Percentiles rank a stretch among this genome's conserved stretches.
These are phyloP conservation scores for Scleroderma bovista DNA, from an alignment of 768 basidiomycete genomes.

Conservation along the genomic window DNA sequence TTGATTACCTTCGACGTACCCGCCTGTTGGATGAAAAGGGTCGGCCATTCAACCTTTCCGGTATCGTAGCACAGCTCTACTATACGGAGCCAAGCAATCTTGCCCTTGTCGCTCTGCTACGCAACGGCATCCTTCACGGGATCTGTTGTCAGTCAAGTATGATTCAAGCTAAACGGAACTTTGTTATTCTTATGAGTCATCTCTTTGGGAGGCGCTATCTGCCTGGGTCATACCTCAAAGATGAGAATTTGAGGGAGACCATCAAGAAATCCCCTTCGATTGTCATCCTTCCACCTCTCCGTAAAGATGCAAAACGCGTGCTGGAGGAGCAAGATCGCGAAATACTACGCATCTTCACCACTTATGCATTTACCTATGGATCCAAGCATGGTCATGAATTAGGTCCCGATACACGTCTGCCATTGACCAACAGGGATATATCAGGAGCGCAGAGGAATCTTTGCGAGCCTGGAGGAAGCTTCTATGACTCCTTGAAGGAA, in stretches of 20 bases:
- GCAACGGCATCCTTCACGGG: conserved; percentile 51
- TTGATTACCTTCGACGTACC: conserved; percentile 62
- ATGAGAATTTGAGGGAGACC: conserved; percentile 30
- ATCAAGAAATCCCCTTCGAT: conserved; percentile 46
- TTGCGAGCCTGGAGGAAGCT: conserved; percentile 13
- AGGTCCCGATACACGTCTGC: conserved; percentile 41
- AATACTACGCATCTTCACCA: conserved; percentile 47
- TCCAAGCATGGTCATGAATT: conserved; percentile 33
- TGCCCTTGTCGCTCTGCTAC: conserved; percentile 54
- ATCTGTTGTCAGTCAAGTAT: conserved; percentile 41
- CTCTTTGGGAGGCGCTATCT: conserved; percentile 60
- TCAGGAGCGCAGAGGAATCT: conserved; percentile 6
- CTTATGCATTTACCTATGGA: conserved; percentile 49
- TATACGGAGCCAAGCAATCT: conserved; percentile 70
- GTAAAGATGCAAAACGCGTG: conserved; percentile 33
- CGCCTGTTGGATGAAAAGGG: conserved; percentile 50
- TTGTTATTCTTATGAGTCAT: conserved; percentile 55
- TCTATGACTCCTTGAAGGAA: conserved; percentile 33
- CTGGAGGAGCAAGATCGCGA: conserved; percentile 44
- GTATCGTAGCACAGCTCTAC: conserved; percentile 49
- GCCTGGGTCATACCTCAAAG: conserved; percentile 37
- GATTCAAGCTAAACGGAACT: conserved; percentile 40
- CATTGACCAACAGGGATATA: conserved; percentile 37
- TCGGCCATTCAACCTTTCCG: conserved; percentile 52
- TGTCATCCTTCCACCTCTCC: conserved; percentile 50